Base-by-base conservation (phyloP, 2,329 filamentous ascomycete genomes). In the Ilyonectria sp. region DNA sequence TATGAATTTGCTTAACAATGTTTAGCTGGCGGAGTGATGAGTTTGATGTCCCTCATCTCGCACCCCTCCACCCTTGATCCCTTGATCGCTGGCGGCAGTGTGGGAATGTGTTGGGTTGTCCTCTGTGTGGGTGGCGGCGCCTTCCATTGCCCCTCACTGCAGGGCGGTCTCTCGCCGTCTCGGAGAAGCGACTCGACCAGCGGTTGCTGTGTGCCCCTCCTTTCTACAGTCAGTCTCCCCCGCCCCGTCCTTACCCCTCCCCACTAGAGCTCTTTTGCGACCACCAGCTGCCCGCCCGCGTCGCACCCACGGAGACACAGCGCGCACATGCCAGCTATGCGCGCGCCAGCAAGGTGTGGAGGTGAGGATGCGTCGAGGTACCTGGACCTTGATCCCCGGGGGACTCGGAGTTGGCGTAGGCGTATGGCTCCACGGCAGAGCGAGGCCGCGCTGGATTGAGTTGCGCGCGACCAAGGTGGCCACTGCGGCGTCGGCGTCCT, bases 281-380 rank as follows among this genome's bases (percentile, higher is more conserved):
- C 33, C 56, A 59, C 7, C 46, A 33, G 53, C 53, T 53, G 17
- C 54, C 54, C 61, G 47, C 62, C 62, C 49, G 40, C 49, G 46
- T 63, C 54, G 62, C 62, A 63, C 55, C 47, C 40, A 52, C 54
- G 33, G 33, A 52, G 43, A 31, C 29, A 35, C 50, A 40, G 62
- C 33, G 55, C 35, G 50, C 63, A 60, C 63, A 65, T 65, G 49
- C 61, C 54, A 63, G 37, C 54, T 47, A 55, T 55, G 49, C 56
- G 57, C 56, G 44, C 56, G 55, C 55, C 62, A 52, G 62, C 52
- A 43, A 26, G 62, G 56, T 65, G 55, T 65, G 57, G 63, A 65
- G 55, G 62, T 64, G 62, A 64, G 63, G 26, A 55, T 33, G 49
- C 17, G 47, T 50, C n/a, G 43, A 59, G 56, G 56, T 29, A 37